These are phyloP conservation scores for Globisporangium okanoganense DNA, from an alignment of 352 stramenopile genomes.

Conservation along the genomic window DNA sequence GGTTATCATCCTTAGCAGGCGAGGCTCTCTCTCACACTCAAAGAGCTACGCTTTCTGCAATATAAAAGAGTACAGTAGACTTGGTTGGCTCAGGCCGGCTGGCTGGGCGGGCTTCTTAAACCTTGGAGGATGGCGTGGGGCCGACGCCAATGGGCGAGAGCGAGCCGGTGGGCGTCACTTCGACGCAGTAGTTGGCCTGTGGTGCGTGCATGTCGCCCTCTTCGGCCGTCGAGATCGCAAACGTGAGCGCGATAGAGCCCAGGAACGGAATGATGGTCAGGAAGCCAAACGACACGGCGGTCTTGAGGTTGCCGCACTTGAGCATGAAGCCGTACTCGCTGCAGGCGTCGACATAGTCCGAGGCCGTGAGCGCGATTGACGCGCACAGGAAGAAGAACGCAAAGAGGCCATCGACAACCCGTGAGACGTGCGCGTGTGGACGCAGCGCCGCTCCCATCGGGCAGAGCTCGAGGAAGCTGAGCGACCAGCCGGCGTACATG, in stretches of 20 bases:
- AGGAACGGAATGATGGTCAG: slow-evolving; percentile 25
- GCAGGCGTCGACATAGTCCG: slow-evolving; percentile 32
- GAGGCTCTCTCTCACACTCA: not conserved
- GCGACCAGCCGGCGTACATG: slow-evolving; percentile 22
- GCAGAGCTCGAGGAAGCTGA: slow-evolving; percentile 32
- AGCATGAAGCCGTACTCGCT: slow-evolving; percentile 24
- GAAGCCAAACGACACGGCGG: slow-evolving; percentile 32
- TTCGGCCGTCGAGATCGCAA: slow-evolving; percentile 14
- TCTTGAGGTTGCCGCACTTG: slow-evolving; percentile 37
- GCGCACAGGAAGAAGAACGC: slow-evolving; percentile 23
- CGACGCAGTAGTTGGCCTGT: slow-evolving; percentile 11
- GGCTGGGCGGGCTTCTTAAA: slow-evolving; percentile 12
- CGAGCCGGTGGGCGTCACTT: slow-evolving; percentile 17
- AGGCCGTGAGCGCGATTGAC: slow-evolving; percentile 21
- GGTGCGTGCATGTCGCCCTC: not conserved
- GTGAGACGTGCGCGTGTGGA: slow-evolving; percentile 24
- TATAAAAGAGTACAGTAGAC: not conserved
- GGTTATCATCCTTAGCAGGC: no score
- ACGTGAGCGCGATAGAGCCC: slow-evolving; percentile 31
- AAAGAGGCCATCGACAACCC: slow-evolving; percentile 24
- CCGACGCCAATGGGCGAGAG: slow-evolving; percentile 12
- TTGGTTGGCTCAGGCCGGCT: no score
- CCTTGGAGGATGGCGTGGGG: slow-evolving; percentile 20
- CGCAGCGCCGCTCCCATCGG: slow-evolving; percentile 19
- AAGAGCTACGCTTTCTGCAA: not conserved